These are phyloP conservation scores for Symbiodinium natans DNA, from an alignment of 73 alveolate species.

Conservation along the genomic window DNA sequence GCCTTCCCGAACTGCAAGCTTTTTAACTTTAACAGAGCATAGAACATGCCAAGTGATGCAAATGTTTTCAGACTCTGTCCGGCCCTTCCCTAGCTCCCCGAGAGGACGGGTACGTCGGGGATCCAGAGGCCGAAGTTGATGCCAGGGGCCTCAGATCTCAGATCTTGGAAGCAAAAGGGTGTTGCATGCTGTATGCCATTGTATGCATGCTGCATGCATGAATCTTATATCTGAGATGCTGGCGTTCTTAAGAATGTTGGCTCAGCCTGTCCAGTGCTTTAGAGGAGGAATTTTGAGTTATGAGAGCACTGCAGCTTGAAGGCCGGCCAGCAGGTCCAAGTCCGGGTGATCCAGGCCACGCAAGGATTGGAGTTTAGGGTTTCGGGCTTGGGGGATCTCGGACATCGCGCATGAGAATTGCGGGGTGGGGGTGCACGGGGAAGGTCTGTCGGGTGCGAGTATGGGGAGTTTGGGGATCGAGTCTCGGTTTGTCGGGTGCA, in stretches of 20 bases:
- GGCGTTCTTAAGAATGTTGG: not conserved
- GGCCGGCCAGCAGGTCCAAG: slow-evolving; percentile 75
- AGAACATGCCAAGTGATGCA: too few species aligned
- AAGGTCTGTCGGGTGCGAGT: too few species aligned
- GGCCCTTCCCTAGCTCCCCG: too few species aligned
- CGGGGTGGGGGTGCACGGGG: too few species aligned
- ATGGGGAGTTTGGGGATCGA: too few species aligned
- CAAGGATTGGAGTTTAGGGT: too few species aligned
- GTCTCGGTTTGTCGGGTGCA: too few species aligned
- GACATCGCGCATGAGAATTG: too few species aligned
- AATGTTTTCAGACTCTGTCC: too few species aligned
- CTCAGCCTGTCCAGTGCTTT: not conserved
- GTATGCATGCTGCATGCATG: not conserved
- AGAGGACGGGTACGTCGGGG: slow-evolving; percentile 71
- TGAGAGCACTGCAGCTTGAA: not conserved
- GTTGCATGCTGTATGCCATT: not conserved
- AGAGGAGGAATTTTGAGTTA: not conserved
- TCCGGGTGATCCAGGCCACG: slow-evolving; percentile 40
- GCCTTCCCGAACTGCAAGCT: not conserved
- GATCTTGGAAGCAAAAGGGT: not conserved
- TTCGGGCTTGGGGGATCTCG: too few species aligned
- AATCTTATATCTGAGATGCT: not conserved
- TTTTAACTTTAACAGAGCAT: not conserved
- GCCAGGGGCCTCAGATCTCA: not conserved
- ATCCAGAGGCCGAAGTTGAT: slow-evolving; percentile 79